Evolutionary conservation across 345 rosid genomes (phyloP), one percentile per base, ranked within the genome.

Genomic region (Xanthoceras sorbifolium): DNA sequence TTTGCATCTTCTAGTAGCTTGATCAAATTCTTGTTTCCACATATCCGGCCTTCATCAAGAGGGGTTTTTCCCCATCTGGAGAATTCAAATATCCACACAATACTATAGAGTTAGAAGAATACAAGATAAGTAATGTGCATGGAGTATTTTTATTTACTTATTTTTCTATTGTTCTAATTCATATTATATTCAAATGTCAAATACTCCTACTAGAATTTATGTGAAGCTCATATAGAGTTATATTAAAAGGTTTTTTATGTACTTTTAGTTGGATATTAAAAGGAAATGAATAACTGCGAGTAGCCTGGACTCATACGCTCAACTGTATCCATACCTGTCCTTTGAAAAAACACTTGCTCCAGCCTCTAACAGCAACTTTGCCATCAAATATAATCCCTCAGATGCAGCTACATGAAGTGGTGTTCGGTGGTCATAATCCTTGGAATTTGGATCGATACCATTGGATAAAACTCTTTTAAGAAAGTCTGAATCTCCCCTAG

Each of bases 391-490:
- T 73, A 90, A 79, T 29, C 97, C 99, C 85, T 94, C 97, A 44
- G 99, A 92, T 71, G 95, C 90, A 65, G 98, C 98, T 9, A 92
- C 79, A 77, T 97, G 98, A 83, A 97, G 98, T 15, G 98, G 94
- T 11, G 98, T 94, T 76, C 97, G 87, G 31, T 90, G 97, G 75
- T 96, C 94, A 61, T 93, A 96, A 83, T 96, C 97, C 81, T 80
- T 90, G 44, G 91, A 84, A 86, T 96, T 92, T 3, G 99, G 98
- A 72, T 97, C 90, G 26, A 91, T 75, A 32, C 98, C 97, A 73
- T 75, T 76, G 64, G 90, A 82, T 72, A 97, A 83, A 80, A 94
- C 28, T 76, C 95, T 92, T 83, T 69, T 92, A 44, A 94, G 87
- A 80, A 89, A 85, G 64, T 97, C 97, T 0, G 91, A 83, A 76